Base-by-base conservation (phyloP, 805 yeast genomes). In the Candida palmyrensis region DNA sequence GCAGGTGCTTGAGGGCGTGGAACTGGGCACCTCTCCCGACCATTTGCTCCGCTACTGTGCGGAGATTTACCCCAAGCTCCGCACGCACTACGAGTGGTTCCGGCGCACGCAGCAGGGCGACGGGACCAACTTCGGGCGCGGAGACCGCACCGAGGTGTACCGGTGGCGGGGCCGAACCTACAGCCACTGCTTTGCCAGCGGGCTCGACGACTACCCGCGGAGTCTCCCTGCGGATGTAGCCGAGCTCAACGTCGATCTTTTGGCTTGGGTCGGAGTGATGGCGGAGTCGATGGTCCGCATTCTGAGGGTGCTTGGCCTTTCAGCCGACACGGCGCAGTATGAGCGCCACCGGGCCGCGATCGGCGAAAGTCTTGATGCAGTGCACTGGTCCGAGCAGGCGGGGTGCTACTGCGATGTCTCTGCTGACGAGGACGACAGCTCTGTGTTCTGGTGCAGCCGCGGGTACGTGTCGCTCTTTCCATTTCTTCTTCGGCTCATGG, bases 221-320 rank as follows among this genome's bases (percentile, higher is more conserved):
- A 81, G 88, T 1, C 62, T 66, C 18, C 75, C 73, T 5, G 90
- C 94, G 2, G 96, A 87, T 55, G 69, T 79, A 25, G 94, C 94
- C 1, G 98, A 92, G 58, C 66, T 92, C 30, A 83, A 92, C 47
- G 92, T 92, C 20, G 98, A 92, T 51, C 66, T 90, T 36, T 60
- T 90, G 30, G 71, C 94, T 4, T 92, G 98, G 98, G 76, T 92
- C 38, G 97, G 96, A 11, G 80, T 84, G 5, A 87, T 90, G 95
- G 75, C 96, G 0, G 71, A 79, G 43, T 76, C 95, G 0, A 79
- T 92, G 79, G 74, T 73, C 43, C 68, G 73, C 34, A 75, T 90
- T 39, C 89, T 97, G 0, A 65, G 61, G 27, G 54, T 79, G 7
- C 59, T 88, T 26, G 82, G 71, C 0, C 62, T 74, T 30, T 48